These are phyloP conservation scores for Curvularia sp. DNA, from an alignment of 2,329 filamentous ascomycete genomes.

Conservation along the genomic window DNA sequence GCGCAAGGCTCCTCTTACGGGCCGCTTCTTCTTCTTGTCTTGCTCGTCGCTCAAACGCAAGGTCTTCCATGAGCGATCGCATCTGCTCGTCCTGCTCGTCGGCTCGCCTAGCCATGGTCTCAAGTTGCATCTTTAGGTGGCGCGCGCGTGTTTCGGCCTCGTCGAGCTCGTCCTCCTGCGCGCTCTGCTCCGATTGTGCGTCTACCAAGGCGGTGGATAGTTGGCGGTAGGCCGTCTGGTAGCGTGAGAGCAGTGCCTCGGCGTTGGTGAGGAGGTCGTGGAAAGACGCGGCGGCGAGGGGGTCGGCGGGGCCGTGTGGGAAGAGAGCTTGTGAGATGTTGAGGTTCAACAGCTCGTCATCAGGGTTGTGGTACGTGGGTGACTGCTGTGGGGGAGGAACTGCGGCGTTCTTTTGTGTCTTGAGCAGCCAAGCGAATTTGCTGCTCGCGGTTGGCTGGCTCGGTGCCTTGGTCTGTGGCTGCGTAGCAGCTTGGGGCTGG, in stretches of 20 bases:
- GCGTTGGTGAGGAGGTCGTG: slow-evolving; percentile 65
- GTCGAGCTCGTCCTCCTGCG: slow-evolving; percentile 67
- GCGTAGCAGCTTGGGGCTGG: slow-evolving; percentile 24
- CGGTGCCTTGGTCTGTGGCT: slow-evolving; percentile 31
- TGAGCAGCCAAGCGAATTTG: slow-evolving; percentile 50
- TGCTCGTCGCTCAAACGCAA: slow-evolving; percentile 44
- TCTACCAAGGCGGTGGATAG: slow-evolving; percentile 55
- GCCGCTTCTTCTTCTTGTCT: slow-evolving; percentile 48
- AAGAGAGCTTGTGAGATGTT: slow-evolving; percentile 64
- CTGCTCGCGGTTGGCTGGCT: slow-evolving; percentile 37
- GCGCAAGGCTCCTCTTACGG: slow-evolving; percentile 40
- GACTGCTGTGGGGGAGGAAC: slow-evolving; percentile 34
- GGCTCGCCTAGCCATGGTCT: slow-evolving; percentile 64
- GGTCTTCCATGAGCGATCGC: slow-evolving; percentile 45
- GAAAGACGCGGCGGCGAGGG: slow-evolving; percentile 62
- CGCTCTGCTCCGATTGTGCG: slow-evolving; percentile 62
- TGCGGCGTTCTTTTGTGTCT: slow-evolving; percentile 45
- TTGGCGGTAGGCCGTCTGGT: slow-evolving; percentile 64
- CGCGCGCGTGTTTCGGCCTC: slow-evolving; percentile 65
- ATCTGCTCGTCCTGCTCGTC: slow-evolving; percentile 65
- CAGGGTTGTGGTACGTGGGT: slow-evolving; percentile 48
- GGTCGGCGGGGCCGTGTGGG: slow-evolving; percentile 58
- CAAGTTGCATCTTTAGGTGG: slow-evolving; percentile 67
- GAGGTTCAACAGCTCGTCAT: slow-evolving; percentile 61
- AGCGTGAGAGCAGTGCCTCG: slow-evolving; percentile 60